Percentiles rank a stretch among this genome's conserved stretches.
Conservation (phyloP, 2,329 filamentous ascomycete species). For the Magnaporthiopsis incrustans region DNA sequence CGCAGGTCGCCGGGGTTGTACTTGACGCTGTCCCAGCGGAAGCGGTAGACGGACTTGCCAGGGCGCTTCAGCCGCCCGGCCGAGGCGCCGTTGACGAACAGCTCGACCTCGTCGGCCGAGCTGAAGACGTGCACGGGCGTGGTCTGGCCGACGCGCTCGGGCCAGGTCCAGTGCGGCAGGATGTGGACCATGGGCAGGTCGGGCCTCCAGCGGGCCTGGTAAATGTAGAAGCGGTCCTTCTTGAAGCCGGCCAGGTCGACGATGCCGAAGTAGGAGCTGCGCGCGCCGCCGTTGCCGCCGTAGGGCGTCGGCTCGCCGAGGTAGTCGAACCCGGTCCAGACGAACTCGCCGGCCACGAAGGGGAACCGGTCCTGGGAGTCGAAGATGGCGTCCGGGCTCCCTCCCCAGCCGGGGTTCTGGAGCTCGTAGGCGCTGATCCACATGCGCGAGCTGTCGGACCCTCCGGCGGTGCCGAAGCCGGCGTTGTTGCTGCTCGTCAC, state of each 20-base stretch:
- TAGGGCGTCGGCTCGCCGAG: constrained; percentile 29
- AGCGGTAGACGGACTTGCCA: constrained; percentile 31
- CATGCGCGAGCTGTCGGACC: constrained; percentile 24
- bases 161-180: constrained; percentile 50
- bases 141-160: constrained; percentile 33
- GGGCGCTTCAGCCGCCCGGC: constrained; percentile 29
- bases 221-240: constrained; percentile 48
- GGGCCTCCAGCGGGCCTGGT: constrained; percentile 45
- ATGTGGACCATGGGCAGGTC: constrained; percentile 41
- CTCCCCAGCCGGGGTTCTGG: constrained; percentile 36
- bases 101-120: constrained; percentile 42
- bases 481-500: constrained; percentile 26
- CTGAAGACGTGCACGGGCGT: constrained; percentile 49
- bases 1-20: constrained; percentile 39
- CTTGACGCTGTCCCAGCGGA: constrained; percentile 43
- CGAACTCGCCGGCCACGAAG: constrained; percentile 40
- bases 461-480: constrained; percentile 23
- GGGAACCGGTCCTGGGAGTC: constrained; percentile 35
- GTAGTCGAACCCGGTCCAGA: constrained; percentile 24
- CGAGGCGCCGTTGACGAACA: constrained; percentile 43
- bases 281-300: constrained; percentile 22
- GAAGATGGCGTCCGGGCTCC: constrained; percentile 46
- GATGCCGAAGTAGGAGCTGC: constrained; percentile 48
- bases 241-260: constrained; percentile 49
- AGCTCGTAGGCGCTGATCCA: constrained; percentile 44